These are phyloP conservation scores for Colletotrichum sojae DNA, from an alignment of 2,329 filamentous ascomycete genomes.

Conservation along the genomic window DNA sequence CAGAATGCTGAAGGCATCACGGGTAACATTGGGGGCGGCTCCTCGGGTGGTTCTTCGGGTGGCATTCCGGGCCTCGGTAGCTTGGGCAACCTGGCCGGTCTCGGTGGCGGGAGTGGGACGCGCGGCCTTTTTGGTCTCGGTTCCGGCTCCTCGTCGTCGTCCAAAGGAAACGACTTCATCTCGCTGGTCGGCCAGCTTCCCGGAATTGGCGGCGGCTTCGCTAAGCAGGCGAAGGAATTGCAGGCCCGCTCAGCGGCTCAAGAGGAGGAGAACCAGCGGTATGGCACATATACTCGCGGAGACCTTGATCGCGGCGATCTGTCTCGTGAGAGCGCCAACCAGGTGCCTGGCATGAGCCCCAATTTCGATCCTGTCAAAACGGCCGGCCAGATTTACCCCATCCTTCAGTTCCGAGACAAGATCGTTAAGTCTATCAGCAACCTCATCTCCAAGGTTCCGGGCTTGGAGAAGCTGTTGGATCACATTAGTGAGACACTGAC, in stretches of 20 bases:
- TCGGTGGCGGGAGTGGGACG: conserved; percentile 51
- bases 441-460: conserved; percentile 92
- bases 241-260: conserved; percentile 74
- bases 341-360: conserved; percentile 81
- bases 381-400: conserved; percentile 89
- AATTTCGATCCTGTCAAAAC: conserved; percentile 85
- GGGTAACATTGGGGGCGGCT: conserved; percentile 49
- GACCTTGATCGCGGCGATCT: conserved; percentile 49
- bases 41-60: conserved; percentile 47
- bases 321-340: conserved; percentile 64
- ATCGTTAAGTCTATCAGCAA: conserved; percentile 90
- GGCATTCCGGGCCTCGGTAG: conserved; percentile 16
- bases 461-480: conserved; percentile 89
- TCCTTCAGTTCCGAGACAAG: conserved; percentile 92
- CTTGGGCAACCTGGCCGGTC: conserved; percentile 33
- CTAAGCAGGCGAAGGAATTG: conserved; percentile 75
- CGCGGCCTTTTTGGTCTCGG: conserved; percentile 59
- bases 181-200: conserved; percentile 84
- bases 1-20: conserved; percentile 73
- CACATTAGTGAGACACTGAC: conserved; percentile 95
- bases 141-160: conserved; percentile 33
- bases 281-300: conserved; percentile 43
- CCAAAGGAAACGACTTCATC: conserved; percentile 72
- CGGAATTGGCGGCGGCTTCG: conserved; percentile 75
- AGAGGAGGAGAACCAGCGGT: conserved; percentile 60